These are phyloP conservation scores for Miamiensis avidus DNA, from an alignment of 169 alveolate species.

Conservation along the genomic window DNA sequence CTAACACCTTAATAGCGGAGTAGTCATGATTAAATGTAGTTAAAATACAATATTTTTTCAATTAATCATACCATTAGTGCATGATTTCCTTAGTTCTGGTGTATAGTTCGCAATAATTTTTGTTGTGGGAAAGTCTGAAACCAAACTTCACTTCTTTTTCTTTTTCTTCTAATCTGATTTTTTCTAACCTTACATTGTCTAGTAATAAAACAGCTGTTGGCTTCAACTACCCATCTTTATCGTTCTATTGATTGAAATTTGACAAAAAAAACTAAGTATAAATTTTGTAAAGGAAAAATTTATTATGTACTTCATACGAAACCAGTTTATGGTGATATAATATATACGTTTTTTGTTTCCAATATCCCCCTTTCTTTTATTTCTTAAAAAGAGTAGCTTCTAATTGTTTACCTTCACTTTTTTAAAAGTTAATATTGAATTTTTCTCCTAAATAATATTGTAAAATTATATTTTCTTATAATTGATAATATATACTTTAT, in stretches of 20 bases:
- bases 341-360: neutral
- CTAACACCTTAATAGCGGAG: conserved; percentile 13
- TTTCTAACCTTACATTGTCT: neutral
- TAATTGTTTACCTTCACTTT: neutral
- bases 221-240: too few relatives aligned
- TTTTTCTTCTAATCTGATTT: conserved; percentile 2
- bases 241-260: too few relatives aligned
- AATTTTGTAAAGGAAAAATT: too few relatives aligned
- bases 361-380: neutral
- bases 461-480: too few relatives aligned
- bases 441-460: too few relatives aligned
- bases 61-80: neutral
- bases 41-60: conserved; percentile 10
- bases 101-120: conserved; percentile 2
- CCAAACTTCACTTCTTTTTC: conserved; percentile 21
- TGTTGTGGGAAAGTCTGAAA: neutral
- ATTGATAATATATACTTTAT: too few relatives aligned
- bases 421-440: neutral
- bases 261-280: too few relatives aligned
- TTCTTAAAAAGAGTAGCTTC: conserved; percentile 13
- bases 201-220: neutral
- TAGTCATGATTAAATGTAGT: conserved; percentile 11
- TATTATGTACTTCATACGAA: neutral
- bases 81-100: conserved; percentile 1
- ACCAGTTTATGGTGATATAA: neutral